These are phyloP conservation scores for Neohortaea acidophila DNA, from an alignment of 495 filamentous ascomycete species.

Conservation along the genomic window DNA sequence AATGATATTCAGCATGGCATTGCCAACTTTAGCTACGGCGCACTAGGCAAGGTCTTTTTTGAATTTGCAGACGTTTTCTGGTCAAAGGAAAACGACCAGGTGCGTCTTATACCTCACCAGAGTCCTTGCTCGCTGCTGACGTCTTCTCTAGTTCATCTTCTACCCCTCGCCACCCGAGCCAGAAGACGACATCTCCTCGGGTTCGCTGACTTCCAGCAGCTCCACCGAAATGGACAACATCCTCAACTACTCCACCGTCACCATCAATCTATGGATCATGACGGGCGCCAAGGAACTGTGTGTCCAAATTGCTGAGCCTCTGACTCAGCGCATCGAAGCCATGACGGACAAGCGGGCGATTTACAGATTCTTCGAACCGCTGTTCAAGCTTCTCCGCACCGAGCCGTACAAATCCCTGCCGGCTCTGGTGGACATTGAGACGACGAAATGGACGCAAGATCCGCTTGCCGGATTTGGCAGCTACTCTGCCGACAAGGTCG, in stretches of 20 bases:
- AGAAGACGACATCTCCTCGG: slow-evolving; percentile 1
- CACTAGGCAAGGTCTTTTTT: slow-evolving; percentile 4
- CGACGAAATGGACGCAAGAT: slow-evolving; percentile 3
- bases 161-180: slow-evolving; percentile 2
- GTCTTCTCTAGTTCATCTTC: slow-evolving; percentile 1
- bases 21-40: background rate
- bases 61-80: slow-evolving; percentile 4
- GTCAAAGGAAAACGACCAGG: slow-evolving; percentile 7
- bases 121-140: background rate
- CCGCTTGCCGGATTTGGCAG: slow-evolving; percentile 1
- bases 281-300: slow-evolving; percentile 2
- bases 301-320: slow-evolving; percentile 4
- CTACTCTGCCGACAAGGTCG: slow-evolving; percentile 5
- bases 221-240: slow-evolving; percentile 1
- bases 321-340: slow-evolving; percentile 5
- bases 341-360: slow-evolving; percentile 1
- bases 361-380: slow-evolving; percentile 5
- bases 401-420: slow-evolving; percentile 3
- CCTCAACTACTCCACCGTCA: slow-evolving; percentile 5
- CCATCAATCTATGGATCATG: slow-evolving; percentile 7
- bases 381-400: slow-evolving; percentile 2
- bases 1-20: background rate
- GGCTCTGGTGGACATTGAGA: background rate
- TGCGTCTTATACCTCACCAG: background rate
- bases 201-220: background rate